phyloP scores from a whole-genome alignment of 768 basidiomycete genomes.

The Leucocoprinus leucothites region DNA sequence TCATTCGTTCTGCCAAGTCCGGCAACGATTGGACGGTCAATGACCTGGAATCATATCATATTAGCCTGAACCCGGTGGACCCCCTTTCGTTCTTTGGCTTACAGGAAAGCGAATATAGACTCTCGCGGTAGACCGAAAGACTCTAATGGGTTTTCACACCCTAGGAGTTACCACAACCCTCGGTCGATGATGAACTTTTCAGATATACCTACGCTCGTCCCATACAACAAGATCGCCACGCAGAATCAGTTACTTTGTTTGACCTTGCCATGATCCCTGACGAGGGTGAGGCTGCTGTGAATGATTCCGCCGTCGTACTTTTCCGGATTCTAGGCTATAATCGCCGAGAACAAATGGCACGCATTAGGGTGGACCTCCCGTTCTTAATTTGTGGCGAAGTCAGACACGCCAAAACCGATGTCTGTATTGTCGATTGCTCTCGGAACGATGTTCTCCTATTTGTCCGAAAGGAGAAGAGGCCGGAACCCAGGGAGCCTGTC shows the following conservation, averaged over 20 bases:
- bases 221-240: constrained; percentile 22
- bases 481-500: constrained; percentile 2
- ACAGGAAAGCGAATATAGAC: constrained; percentile 13
- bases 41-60: constrained; percentile 26
- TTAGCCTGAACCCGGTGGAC: constrained; percentile 19
- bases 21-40: constrained; percentile 24
- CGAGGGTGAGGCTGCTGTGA: constrained; percentile 22
- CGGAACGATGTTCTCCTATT: constrained; percentile 23
- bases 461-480: constrained; percentile 23
- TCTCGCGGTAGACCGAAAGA: constrained; percentile 6
- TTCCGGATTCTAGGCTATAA: constrained; percentile 24
- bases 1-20: constrained; percentile 26
- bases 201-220: constrained; percentile 16
- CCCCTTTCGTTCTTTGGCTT: constrained; percentile 22
- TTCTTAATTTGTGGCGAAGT: constrained; percentile 26
- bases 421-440: constrained; percentile 26
- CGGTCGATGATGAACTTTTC: constrained; percentile 24
- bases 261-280: constrained; percentile 22
- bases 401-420: constrained; percentile 23
- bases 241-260: constrained; percentile 19
- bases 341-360: constrained; percentile 17
- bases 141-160: constrained; percentile 12
- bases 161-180: constrained; percentile 22
- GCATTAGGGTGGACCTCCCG: constrained; percentile 21
- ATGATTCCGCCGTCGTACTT: constrained; percentile 27